Evolutionary conservation across 2,329 filamentous ascomycete species (phyloP).

Genomic region (Fusarium temperatum): DNA sequence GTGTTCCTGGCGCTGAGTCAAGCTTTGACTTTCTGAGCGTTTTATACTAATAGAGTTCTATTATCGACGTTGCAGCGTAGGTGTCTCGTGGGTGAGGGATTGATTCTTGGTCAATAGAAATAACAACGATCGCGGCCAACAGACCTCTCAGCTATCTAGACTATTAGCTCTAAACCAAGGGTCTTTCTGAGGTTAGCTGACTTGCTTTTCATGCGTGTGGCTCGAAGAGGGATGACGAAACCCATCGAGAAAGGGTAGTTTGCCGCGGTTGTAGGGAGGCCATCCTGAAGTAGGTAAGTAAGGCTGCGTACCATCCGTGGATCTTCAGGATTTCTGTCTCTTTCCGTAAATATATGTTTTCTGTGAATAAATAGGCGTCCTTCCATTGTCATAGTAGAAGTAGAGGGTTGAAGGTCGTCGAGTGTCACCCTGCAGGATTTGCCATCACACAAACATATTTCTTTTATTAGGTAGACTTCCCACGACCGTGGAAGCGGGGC

Average conservation of each 20-base stretch:
- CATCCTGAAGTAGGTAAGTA: rapidly evolving
- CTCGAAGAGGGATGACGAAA: background rate
- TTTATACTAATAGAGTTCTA: background rate
- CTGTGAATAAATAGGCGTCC: rapidly evolving
- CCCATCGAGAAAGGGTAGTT: background rate
- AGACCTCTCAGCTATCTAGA: background rate
- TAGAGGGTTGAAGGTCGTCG: background rate
- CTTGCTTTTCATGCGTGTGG: no score
- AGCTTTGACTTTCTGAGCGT: rapidly evolving
- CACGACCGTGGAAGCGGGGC: background rate
- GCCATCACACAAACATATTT: background rate
- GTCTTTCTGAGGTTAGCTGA: rapidly evolving
- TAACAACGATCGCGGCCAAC: background rate
- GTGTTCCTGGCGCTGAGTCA: rapidly evolving
- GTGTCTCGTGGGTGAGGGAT: background rate
- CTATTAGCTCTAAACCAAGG: rapidly evolving
- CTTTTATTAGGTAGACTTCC: background rate
- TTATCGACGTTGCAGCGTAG: background rate
- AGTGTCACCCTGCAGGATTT: background rate
- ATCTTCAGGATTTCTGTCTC: rapidly evolving
- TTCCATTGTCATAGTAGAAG: rapidly evolving
- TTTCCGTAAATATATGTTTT: rapidly evolving
- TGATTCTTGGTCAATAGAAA: no score
- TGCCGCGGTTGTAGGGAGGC: rapidly evolving
- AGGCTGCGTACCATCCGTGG: no score